Evolutionary conservation across 176 grass and related monocot species (phyloP), one percentile per base, ranked within the genome.

Genomic region (Phragmites australis): DNA sequence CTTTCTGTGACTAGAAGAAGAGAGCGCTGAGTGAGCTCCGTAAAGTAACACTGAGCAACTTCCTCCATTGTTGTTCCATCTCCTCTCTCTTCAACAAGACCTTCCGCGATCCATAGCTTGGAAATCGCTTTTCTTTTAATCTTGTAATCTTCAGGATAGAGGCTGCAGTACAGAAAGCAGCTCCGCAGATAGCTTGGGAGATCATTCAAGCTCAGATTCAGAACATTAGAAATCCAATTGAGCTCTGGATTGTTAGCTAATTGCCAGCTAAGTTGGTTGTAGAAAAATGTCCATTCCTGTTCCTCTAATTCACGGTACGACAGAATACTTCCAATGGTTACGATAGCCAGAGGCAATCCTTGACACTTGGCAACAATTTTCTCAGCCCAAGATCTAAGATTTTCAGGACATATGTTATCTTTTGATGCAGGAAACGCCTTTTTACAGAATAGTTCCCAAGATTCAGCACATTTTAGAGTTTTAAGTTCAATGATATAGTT

Each of bases 41-140:
- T 59, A 31, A 90, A 57, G 30, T 86, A 86, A 65, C 40, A 27
- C 14, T 79, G 66, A 16, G 83, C 83, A 49, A 82, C 73, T 78
- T 90, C 88, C 48, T 89, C 88, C 78, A 82, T 73, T 73, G 83
- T 78, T 29, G 69, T 69, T 14, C 73, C 77, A 6, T 37, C 23
- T 22, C 82, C 87, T 77, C 79, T 90, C 27, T 86, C 88, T 31
- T 90, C 83, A 4, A 90, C 78, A 71, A 90, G 54, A 67, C 88
- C 88, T 68, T 90, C 88, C 0, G 88, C 32, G 0, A 79, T 65
- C 83, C 83, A 90, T 61, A 90, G 5, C 50, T 76, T 86, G 59
- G 37, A 41, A 47, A 83, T 57, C 58, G 45, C 32, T 59, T 77
- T 78, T 53, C 88, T 82, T 65, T 62, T 37, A 18, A 83, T 77